Percentiles rank a stretch among this genome's conserved stretches.
Conservation (phyloP, 164 flowering plant genomes). For the Magnolia sinica region DNA sequence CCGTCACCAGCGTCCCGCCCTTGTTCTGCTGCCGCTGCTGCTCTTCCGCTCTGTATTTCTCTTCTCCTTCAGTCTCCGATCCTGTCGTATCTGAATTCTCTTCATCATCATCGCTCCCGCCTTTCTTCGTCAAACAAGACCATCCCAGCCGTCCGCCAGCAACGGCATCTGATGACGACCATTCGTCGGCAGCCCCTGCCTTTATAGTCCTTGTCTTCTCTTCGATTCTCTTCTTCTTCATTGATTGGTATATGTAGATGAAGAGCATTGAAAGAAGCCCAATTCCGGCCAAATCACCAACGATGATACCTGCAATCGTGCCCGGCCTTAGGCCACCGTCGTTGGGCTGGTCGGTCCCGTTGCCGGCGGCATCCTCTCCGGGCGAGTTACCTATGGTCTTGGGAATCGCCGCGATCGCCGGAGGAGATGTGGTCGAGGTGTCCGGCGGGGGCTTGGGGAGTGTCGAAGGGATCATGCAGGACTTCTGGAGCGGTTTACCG, state of each 20-base stretch:
- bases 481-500: slow-evolving; percentile 66
- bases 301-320: slow-evolving; percentile 14
- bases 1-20: slow-evolving; percentile 14
- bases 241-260: slow-evolving; percentile 11
- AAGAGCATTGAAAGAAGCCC: slow-evolving; percentile 12
- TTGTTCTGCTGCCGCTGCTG: background rate
- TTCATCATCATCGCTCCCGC: slow-evolving; percentile 9
- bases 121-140: slow-evolving; percentile 36
- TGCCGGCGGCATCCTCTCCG: background rate
- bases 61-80: slow-evolving; percentile 19
- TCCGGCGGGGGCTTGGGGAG: slow-evolving; percentile 46
- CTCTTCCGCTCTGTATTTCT: slow-evolving; percentile 14
- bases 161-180: slow-evolving; percentile 15
- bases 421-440: slow-evolving; percentile 29
- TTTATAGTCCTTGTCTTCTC: background rate
- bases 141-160: slow-evolving; percentile 20
- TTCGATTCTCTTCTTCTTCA: slow-evolving; percentile 6
- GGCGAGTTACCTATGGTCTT: slow-evolving; percentile 2
- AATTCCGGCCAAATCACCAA: slow-evolving; percentile 14
- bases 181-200: slow-evolving; percentile 3
- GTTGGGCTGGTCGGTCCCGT: background rate
- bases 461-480: slow-evolving; percentile 56
- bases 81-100: slow-evolving; percentile 10
- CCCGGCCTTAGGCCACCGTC: slow-evolving; percentile 13
- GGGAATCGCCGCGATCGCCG: slow-evolving; percentile 19